Evolutionary conservation across 164 flowering plant genomes (phyloP).

Genomic region (Piper betle): DNA sequence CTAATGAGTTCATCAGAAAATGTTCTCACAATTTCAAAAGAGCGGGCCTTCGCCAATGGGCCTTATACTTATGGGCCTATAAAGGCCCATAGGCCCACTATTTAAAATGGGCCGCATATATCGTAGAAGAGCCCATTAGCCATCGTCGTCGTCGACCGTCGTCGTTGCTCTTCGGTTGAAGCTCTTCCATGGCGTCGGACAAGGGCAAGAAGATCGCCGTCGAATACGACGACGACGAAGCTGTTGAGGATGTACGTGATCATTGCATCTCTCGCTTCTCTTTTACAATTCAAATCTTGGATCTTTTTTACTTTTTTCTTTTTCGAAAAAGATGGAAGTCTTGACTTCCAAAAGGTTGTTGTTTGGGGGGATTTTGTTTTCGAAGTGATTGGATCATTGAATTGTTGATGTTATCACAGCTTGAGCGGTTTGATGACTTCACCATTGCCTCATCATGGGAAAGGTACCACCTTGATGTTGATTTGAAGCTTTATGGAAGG

Average conservation of each 20-base stretch:
- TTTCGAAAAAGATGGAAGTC: background rate
- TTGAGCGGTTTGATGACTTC: slow-evolving; percentile 87
- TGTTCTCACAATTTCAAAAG: too few relatives aligned
- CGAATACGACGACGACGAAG: background rate
- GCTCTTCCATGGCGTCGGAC: background rate
- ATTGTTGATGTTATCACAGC: slow-evolving; percentile 1
- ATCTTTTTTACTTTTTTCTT: background rate
- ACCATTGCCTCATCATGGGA: slow-evolving; percentile 98
- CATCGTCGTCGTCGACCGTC: too few relatives aligned
- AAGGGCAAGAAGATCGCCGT: background rate
- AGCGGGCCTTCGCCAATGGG: too few relatives aligned
- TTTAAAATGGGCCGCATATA: too few relatives aligned
- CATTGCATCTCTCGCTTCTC: background rate
- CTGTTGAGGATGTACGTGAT: background rate
- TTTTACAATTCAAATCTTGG: background rate
- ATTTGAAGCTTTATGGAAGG: background rate
- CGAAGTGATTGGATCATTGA: background rate
- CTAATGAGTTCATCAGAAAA: too few relatives aligned
- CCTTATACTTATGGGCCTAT: too few relatives aligned
- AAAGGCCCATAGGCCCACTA: too few relatives aligned
- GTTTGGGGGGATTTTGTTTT: background rate
- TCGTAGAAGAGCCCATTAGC: too few relatives aligned
- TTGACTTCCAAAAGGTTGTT: background rate
- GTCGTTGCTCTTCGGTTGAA: background rate
- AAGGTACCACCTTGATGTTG: slow-evolving; percentile 35